These are phyloP conservation scores for Plasmopara viticola DNA, from an alignment of 352 stramenopile genomes.

Conservation along the genomic window DNA sequence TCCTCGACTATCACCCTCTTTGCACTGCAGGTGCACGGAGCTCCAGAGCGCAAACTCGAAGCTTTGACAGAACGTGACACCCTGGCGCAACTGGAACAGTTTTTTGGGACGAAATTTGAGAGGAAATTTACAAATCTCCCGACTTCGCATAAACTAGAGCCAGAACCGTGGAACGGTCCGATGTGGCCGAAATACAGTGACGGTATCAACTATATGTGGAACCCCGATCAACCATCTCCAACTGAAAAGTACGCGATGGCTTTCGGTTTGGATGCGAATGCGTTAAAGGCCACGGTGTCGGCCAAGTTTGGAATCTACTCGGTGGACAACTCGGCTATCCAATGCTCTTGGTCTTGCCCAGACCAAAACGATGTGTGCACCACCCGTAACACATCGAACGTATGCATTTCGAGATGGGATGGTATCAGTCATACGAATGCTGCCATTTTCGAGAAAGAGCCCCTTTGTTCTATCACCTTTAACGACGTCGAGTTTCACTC, in stretches of 20 bases:
- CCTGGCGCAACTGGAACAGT: slow-evolving; percentile 8
- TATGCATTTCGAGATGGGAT: slow-evolving; percentile 28
- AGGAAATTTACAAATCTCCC: slow-evolving; percentile 17
- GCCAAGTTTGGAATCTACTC: slow-evolving; percentile 21
- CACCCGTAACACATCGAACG: slow-evolving; percentile 15
- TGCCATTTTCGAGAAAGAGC: slow-evolving; percentile 25
- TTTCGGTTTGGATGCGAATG: slow-evolving; percentile 23
- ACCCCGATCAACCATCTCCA: slow-evolving; percentile 15
- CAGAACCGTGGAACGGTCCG: slow-evolving; percentile 7
- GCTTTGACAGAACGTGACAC: not conserved
- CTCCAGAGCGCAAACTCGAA: slow-evolving; percentile 6
- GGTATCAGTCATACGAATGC: slow-evolving; percentile 26
- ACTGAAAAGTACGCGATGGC: slow-evolving; percentile 36
- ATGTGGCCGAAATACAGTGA: slow-evolving; percentile 47
- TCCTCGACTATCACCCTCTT: not conserved
- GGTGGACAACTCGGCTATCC: not conserved
- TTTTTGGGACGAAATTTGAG: slow-evolving; percentile 9
- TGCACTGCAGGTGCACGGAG: not conserved
- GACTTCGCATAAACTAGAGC: not conserved
- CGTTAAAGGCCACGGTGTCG: slow-evolving; percentile 32
- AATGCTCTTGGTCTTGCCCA: slow-evolving; percentile 5
- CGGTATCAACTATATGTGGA: slow-evolving; percentile 48
- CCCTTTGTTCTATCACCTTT: slow-evolving; percentile 22
- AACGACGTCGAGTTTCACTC: slow-evolving; percentile 32
- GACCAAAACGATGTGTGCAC: slow-evolving; percentile 7